Evolutionary conservation across 805 yeast genomes (phyloP).

Genomic region (Starmerella floris): DNA sequence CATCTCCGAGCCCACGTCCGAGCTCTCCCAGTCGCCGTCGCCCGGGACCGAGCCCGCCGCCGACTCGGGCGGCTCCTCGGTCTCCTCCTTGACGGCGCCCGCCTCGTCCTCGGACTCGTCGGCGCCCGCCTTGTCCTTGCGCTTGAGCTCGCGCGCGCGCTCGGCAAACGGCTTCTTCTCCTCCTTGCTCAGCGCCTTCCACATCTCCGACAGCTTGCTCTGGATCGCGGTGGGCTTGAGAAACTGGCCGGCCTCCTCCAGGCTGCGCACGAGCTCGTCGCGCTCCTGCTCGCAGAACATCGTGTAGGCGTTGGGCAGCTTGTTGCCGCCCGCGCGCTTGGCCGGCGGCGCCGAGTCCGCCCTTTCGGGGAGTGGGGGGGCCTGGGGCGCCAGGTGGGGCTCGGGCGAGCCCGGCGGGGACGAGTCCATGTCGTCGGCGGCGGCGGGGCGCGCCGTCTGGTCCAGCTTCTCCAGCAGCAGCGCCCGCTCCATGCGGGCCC

Average conservation of each 20-base stretch:
- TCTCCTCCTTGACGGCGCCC: constrained; percentile 10
- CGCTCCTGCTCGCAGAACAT: constrained; percentile 78
- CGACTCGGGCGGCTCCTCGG: constrained; percentile 9
- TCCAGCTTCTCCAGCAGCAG: constrained; percentile 71
- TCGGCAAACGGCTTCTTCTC: constrained; percentile 19
- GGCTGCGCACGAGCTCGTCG: constrained; percentile 49
- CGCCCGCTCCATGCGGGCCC: constrained; percentile 73
- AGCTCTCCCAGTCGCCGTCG: neutral
- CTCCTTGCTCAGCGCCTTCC: constrained; percentile 49
- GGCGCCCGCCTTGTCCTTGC: constrained; percentile 5
- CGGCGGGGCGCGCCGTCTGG: constrained; percentile 7
- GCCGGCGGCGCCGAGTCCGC: neutral
- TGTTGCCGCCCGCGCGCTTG: constrained; percentile 2
- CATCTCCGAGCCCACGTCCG: neutral
- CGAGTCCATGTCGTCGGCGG: constrained; percentile 7
- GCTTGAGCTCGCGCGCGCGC: constrained; percentile 15
- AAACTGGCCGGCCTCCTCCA: constrained; percentile 28
- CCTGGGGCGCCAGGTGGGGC: neutral
- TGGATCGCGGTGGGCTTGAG: constrained; percentile 10
- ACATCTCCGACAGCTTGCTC: constrained; percentile 41
- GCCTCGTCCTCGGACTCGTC: constrained; percentile 13
- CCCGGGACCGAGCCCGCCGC: neutral
- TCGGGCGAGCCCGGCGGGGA: constrained; percentile 14
- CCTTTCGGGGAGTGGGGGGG: neutral
- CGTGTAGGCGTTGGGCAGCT: constrained; percentile 54